These are phyloP conservation scores for Neckera pumila DNA, from an alignment of 225 moss, liverwort and hornwort species.

Conservation along the genomic window DNA sequence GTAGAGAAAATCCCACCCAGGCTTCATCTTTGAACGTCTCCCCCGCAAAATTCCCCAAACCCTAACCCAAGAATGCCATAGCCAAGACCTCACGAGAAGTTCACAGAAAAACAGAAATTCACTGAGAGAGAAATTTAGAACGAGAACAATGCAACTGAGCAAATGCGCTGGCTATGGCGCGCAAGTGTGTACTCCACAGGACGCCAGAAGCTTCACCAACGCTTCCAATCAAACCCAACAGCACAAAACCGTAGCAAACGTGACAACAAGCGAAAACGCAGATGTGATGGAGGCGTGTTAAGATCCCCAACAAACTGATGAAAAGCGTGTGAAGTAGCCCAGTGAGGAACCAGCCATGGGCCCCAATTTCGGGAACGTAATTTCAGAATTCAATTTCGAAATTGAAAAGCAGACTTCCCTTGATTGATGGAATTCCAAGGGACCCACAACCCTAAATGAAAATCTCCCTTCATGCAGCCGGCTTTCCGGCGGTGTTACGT, in stretches of 20 bases:
- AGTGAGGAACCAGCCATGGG: neutral
- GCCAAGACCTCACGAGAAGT: neutral
- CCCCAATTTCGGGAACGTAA: neutral
- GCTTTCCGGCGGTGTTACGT: neutral
- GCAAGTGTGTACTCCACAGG: neutral
- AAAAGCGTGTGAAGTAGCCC: neutral
- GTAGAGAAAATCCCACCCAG: slow-evolving; percentile 29
- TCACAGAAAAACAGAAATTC: neutral
- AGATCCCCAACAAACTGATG: neutral
- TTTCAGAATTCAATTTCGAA: neutral
- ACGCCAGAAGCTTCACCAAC: neutral
- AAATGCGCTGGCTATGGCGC: neutral
- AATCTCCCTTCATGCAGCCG: neutral
- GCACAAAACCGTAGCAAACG: neutral
- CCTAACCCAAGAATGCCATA: neutral
- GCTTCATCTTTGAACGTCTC: slow-evolving; percentile 13
- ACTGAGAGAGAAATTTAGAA: neutral
- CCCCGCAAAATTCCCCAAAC: neutral
- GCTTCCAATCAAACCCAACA: neutral
- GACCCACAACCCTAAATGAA: neutral
- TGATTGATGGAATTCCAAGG: neutral
- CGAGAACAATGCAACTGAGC: neutral
- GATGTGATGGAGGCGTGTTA: neutral
- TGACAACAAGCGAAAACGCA: neutral
- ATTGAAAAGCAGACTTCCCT: neutral